Conservation (phyloP, 2,329 filamentous ascomycete species). For the Pseudomassariella vexata region DNA sequence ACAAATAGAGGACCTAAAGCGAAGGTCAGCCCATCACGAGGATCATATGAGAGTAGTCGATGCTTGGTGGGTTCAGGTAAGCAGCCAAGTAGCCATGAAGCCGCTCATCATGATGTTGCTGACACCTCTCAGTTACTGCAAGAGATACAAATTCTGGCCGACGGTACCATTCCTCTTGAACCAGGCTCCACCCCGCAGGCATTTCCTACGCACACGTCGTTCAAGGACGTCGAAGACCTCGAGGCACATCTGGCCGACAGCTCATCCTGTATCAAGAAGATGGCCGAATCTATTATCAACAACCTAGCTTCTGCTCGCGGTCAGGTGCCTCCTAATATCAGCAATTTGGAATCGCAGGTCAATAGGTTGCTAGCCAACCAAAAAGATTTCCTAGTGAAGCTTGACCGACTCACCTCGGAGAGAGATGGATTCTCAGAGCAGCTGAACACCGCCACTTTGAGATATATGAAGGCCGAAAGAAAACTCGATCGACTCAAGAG, state of each 20-base stretch:
- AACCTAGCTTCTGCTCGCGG: slow-evolving; percentile 46
- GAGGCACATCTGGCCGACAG: slow-evolving; percentile 74
- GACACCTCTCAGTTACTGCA: slow-evolving; percentile 48
- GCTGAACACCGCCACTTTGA: slow-evolving; percentile 78
- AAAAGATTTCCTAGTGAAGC: slow-evolving; percentile 71
- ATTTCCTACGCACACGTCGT: slow-evolving; percentile 53
- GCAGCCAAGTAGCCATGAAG: slow-evolving; percentile 19
- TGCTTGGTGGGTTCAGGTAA: slow-evolving; percentile 89
- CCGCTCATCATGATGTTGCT: slow-evolving; percentile 17
- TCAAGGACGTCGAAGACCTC: slow-evolving; percentile 65
- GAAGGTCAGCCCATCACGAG: slow-evolving; percentile 72
- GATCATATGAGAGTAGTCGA: slow-evolving; percentile 89
- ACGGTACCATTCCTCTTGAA: slow-evolving; percentile 39
- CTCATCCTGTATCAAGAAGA: slow-evolving; percentile 68
- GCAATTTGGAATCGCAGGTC: slow-evolving; percentile 69
- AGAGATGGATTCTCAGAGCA: slow-evolving; percentile 83
- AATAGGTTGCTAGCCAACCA: slow-evolving; percentile 71
- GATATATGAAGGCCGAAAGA: slow-evolving; percentile 94
- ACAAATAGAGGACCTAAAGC: not conserved
- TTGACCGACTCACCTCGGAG: slow-evolving; percentile 70
- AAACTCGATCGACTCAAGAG: slow-evolving; percentile 88
- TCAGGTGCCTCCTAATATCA: slow-evolving; percentile 59
- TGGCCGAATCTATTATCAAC: slow-evolving; percentile 64
- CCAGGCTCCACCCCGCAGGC: slow-evolving; percentile 32
- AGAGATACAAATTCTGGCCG: slow-evolving; percentile 56